Evolutionary conservation across 768 basidiomycete species (phyloP).

Genomic region (Galerina sulciceps): DNA sequence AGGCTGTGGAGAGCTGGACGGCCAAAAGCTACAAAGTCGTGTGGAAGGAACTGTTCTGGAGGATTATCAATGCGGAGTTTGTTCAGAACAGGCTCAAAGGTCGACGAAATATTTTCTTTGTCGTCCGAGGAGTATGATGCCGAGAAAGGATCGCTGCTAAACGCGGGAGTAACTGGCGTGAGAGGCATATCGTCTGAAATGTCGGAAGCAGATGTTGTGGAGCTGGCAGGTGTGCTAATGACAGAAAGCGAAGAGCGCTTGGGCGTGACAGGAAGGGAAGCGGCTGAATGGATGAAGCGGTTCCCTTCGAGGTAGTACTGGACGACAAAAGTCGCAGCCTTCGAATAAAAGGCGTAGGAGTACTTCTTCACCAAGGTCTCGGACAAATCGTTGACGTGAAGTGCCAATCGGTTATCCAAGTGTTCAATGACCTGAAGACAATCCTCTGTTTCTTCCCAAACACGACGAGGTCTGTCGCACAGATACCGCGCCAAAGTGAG

Average conservation of each 20-base stretch:
- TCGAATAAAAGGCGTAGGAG: slow-evolving; percentile 95
- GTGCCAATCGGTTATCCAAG: slow-evolving; percentile 85
- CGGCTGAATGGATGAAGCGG: slow-evolving; percentile 57
- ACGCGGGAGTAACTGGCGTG: slow-evolving; percentile 77
- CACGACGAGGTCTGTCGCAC: slow-evolving; percentile 76
- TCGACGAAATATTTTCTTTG: slow-evolving; percentile 79
- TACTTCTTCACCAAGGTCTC: slow-evolving; percentile 98
- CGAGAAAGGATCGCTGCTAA: slow-evolving; percentile 63
- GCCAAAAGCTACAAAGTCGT: slow-evolving; percentile 81
- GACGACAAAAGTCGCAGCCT: slow-evolving; percentile 90
- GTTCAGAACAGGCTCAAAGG: slow-evolving; percentile 75
- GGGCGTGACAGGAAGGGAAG: slow-evolving; percentile 71
- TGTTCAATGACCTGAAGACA: slow-evolving; percentile 83
- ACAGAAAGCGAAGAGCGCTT: slow-evolving; percentile 57
- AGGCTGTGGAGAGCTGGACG: slow-evolving; percentile 79
- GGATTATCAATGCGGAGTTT: slow-evolving; percentile 70
- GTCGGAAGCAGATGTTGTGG: slow-evolving; percentile 74
- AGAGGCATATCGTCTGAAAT: slow-evolving; percentile 83
- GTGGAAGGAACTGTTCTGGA: slow-evolving; percentile 79
- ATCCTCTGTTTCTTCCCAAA: slow-evolving; percentile 85
- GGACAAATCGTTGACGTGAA: slow-evolving; percentile 90
- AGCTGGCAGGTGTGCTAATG: slow-evolving; percentile 75
- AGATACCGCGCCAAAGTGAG: slow-evolving; percentile 89
- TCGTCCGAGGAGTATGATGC: slow-evolving; percentile 60
- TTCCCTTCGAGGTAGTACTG: slow-evolving; percentile 94